Evolutionary conservation across 345 rosid genomes (phyloP), one percentile per base, ranked within the genome.

Genomic region (Populus ilicifolia): DNA sequence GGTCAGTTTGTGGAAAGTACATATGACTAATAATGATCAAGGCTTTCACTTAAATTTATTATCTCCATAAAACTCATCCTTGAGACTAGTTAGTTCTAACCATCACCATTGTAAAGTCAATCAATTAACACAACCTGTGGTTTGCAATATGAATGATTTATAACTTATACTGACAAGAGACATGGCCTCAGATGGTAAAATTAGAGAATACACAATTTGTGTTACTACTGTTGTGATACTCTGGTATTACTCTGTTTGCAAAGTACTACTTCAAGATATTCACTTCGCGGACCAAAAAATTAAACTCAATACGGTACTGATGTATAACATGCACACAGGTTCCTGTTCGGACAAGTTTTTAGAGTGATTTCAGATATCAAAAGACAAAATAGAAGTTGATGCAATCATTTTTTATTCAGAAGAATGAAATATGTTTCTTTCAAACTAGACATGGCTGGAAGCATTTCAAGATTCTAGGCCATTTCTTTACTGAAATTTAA

Each of bases 1-100:
- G 25, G 77, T 83, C 69, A 82, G 80, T 65, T 73, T 67, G 21
- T 0, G 41, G 23, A 36, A 33, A 69, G 48, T 6, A 77, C 6
- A 66, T 17, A 20, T 18, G n/a, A 56, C 23, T n/a, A n/a, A n/a
- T 56, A 23, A 56, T n/a, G 63, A 56, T 59, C 25, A 23, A 59
- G 63, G 27, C 29, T 59, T 9, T 11, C 29, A 2, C 63, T 30
- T 30, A 33, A 64, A 64, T 13, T 11, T 16, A 27, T 27, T 65
- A 17, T 30, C 11, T 2, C 39, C 16, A 39, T 39, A 23, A 69
- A 69, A 43, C 13, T 29, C 30, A 25, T 70, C 52, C 21, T 36
- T 6, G 33, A 13, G 69, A 59, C 65, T 16, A 30, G 23, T 69
- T n/a, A 21, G 27, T 36, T 69, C 27, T 14, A 68, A 68, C n/a